A percentile compares a stretch with the other conserved stretches of the same genome.
phyloP scores from a whole-genome alignment of 176 grass and related monocot species.

The Raddia guianensis region DNA sequence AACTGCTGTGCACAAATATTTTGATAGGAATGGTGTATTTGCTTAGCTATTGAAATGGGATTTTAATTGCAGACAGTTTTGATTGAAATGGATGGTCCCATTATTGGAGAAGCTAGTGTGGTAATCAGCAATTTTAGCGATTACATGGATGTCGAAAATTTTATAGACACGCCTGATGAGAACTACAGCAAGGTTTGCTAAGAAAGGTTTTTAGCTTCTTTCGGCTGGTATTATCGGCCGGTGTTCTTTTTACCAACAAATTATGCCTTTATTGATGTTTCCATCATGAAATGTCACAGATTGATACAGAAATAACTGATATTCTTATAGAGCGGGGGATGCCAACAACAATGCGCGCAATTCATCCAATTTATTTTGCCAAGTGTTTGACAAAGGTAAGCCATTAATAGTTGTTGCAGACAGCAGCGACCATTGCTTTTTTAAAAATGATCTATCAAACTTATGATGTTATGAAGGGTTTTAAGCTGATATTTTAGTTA shows the following conservation, averaged over 20 bases:
- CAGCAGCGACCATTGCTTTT: neutral
- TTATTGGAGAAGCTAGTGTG: conserved; percentile 59
- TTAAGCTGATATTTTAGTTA: conserved; percentile 1
- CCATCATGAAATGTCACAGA: conserved; percentile 61
- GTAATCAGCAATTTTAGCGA: conserved; percentile 52
- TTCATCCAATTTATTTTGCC: conserved; percentile 93
- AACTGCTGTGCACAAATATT: conserved; percentile 1
- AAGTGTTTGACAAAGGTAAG: conserved; percentile 86
- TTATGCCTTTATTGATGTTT: conserved; percentile 28
- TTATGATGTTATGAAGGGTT: conserved; percentile 17
- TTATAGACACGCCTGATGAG: conserved; percentile 54
- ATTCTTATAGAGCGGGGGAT: conserved; percentile 96
- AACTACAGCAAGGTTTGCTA: conserved; percentile 65
- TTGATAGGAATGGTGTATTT: conserved; percentile 26
- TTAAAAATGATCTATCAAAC: neutral
- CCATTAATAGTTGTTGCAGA: neutral
- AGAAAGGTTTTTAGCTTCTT: conserved; percentile 24
- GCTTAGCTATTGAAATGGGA: conserved; percentile 34
- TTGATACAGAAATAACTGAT: conserved; percentile 84
- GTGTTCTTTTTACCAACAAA: conserved; percentile 24
- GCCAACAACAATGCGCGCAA: conserved; percentile 72
- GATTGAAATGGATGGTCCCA: conserved; percentile 62
- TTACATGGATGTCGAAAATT: conserved; percentile 52
- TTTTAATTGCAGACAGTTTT: conserved; percentile 82
- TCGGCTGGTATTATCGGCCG: neutral